Conservation (phyloP, 192 early-diverging fungal genomes). For the Rhizophagus prolifer region DNA sequence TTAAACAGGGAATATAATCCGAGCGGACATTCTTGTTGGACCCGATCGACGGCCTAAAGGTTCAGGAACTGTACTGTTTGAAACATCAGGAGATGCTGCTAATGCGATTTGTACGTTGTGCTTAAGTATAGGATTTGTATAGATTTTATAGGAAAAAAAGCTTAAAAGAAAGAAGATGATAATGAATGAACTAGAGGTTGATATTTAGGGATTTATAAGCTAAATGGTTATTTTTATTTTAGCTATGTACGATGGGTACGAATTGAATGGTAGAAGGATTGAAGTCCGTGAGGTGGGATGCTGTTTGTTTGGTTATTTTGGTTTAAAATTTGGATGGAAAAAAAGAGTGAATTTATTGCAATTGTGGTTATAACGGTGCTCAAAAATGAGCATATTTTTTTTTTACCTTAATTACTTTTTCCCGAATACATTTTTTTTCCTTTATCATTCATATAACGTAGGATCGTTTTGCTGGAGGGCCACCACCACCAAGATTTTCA, state of each 20-base stretch:
- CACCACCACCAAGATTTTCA: slow-evolving; percentile 31
- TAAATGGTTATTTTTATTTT: slow-evolving; percentile 38
- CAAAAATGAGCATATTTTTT: background rate
- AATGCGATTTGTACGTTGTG: slow-evolving; percentile 73
- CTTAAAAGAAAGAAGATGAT: background rate
- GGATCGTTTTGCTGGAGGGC: slow-evolving; percentile 38
- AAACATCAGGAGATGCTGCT: slow-evolving; percentile 59
- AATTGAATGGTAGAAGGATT: slow-evolving; percentile 71
- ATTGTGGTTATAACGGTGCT: slow-evolving; percentile 4
- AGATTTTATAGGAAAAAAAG: background rate
- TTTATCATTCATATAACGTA: slow-evolving; percentile 22
- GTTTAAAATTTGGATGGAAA: slow-evolving; percentile 19
- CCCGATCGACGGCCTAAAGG: slow-evolving; percentile 68
- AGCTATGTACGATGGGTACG: slow-evolving; percentile 81
- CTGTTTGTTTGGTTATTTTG: slow-evolving; percentile 31
- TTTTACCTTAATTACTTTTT: slow-evolving; percentile 26
- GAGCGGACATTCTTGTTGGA: slow-evolving; percentile 67
- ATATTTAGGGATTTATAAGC: slow-evolving; percentile 14
- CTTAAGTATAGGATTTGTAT: slow-evolving; percentile 11
- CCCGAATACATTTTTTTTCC: slow-evolving; percentile 15
- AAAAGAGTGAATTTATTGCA: background rate
- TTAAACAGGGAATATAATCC: slow-evolving; percentile 58
- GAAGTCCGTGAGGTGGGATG: slow-evolving; percentile 78
- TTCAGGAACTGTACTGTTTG: slow-evolving; percentile 74
- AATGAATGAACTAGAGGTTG: background rate